Base-by-base conservation (phyloP, 2,329 filamentous ascomycete species). In the Cytospora schulzeri region DNA sequence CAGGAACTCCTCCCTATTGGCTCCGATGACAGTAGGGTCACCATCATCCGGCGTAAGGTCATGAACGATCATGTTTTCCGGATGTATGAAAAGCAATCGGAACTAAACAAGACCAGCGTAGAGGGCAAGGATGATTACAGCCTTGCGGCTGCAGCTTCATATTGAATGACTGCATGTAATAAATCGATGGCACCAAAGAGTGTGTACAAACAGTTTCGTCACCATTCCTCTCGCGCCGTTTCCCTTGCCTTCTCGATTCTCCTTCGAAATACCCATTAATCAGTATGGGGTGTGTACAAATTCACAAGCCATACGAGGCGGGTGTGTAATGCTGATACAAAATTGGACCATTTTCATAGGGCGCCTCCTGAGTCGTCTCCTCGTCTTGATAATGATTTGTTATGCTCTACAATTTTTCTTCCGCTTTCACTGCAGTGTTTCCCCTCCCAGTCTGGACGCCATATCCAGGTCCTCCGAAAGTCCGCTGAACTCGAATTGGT, bases 41-140 rank as follows among this genome's bases (percentile, higher is more conserved):
- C 24, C 6, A 52, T 65, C 26, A 62, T 56, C 31, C 58, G 65
- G 15, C 58, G 65, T 4, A 67, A 53, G 22, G 24, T 67, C 1
- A 57, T 67, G 55, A 51, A 60, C 19, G 54, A 62, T 1, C 57
- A 62, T 48, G 48, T 67, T 7, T 45, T 51, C 22, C 26, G 57
- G 7, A 41, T 22, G 17, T 17, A 54, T 15, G 38, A 33, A 19
- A 64, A 57, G 35, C 64, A 67, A 8, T 48, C 45, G n/a, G 45
- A 24, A 33, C 48, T 15, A 26, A 58, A 35, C 53, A 60, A 8
- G 61, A 60, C 35, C 24, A 45, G 8, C 28, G 41, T 11, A 53
- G 29, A 35, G 24, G 53, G 41, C 19, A 41, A 9, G 2, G 22
- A n/a, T 52, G 64, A 63, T 35, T 51, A 26, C 19, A 41, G 58